These are phyloP conservation scores for Allomyces macrogynus DNA, from an alignment of 192 early-diverging fungal species.

Conservation along the genomic window DNA sequence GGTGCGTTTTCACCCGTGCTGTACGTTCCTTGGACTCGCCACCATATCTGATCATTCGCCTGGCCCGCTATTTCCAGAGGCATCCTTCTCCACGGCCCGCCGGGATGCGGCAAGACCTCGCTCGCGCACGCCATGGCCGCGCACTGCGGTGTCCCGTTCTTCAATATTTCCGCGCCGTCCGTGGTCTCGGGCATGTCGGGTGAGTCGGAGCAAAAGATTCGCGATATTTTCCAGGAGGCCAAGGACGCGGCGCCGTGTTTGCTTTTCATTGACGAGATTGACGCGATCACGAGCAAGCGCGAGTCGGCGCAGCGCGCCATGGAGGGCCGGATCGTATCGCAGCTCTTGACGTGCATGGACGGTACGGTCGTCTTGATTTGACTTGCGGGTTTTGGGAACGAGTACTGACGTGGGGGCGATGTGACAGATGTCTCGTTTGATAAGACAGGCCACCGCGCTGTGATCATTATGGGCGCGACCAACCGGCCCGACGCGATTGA, in stretches of 20 bases:
- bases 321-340: conserved; percentile 89
- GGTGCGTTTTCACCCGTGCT: not conserved
- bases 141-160: conserved; percentile 71
- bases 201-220: conserved; percentile 93
- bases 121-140: conserved; percentile 94
- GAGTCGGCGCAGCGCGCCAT: conserved; percentile 86
- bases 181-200: conserved; percentile 96
- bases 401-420: not conserved
- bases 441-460: conserved; percentile 65
- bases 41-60: not conserved
- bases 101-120: conserved; percentile 90
- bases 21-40: not conserved
- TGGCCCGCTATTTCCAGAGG: conserved; percentile 29
- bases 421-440: conserved; percentile 66
- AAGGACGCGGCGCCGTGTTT: conserved; percentile 67
- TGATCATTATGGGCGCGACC: conserved; percentile 79
- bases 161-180: conserved; percentile 83
- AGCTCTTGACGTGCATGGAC: conserved; percentile 89
- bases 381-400: conserved; percentile 4
- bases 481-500: conserved; percentile 76
- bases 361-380: conserved; percentile 21
- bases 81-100: conserved; percentile 85
- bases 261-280: conserved; percentile 95
- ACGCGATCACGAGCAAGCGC: conserved; percentile 79
- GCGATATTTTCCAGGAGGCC: conserved; percentile 95